phyloP scores from a whole-genome alignment of 345 rosid species.

The Laguncularia racemosa region DNA sequence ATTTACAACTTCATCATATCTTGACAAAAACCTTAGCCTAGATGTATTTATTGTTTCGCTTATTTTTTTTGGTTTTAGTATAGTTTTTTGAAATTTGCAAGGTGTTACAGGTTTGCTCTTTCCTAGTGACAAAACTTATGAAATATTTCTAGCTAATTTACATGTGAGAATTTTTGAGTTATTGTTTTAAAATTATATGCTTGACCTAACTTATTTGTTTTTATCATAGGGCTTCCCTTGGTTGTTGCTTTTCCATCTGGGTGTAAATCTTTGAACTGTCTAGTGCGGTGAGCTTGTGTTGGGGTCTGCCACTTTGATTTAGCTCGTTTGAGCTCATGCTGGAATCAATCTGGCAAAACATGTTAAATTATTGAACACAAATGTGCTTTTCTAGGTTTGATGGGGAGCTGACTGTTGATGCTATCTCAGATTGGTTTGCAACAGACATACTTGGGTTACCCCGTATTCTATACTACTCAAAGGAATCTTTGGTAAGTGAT shows the following conservation, averaged over 20 bases:
- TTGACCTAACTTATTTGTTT: conserved; percentile 3
- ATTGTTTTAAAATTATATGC: too few relatives aligned
- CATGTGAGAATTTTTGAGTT: too few relatives aligned
- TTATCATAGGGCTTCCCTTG: conserved; percentile 70
- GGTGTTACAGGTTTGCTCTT: too few relatives aligned
- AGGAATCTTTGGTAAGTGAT: conserved; percentile 71
- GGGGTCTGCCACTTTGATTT: not conserved
- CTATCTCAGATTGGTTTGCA: conserved; percentile 82
- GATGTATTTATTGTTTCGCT: too few relatives aligned
- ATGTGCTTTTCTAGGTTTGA: conserved; percentile 48
- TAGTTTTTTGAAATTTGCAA: too few relatives aligned
- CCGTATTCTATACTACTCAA: conserved; percentile 72
- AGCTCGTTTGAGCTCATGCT: too few relatives aligned
- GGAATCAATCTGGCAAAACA: not conserved
- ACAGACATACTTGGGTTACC: conserved; percentile 62
- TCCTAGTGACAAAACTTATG: too few relatives aligned
- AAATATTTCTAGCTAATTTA: too few relatives aligned
- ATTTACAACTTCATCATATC: too few relatives aligned
- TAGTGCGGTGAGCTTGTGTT: conserved; percentile 49
- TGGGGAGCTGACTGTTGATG: conserved; percentile 66
- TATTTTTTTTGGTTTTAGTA: too few relatives aligned
- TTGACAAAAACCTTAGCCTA: too few relatives aligned
- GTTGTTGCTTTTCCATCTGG: conserved; percentile 62
- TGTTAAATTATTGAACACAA: not conserved
- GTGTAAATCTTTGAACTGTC: conserved; percentile 62